These are phyloP conservation scores for Boletus rufocinnamomeus DNA, from an alignment of 768 basidiomycete genomes.

Conservation along the genomic window DNA sequence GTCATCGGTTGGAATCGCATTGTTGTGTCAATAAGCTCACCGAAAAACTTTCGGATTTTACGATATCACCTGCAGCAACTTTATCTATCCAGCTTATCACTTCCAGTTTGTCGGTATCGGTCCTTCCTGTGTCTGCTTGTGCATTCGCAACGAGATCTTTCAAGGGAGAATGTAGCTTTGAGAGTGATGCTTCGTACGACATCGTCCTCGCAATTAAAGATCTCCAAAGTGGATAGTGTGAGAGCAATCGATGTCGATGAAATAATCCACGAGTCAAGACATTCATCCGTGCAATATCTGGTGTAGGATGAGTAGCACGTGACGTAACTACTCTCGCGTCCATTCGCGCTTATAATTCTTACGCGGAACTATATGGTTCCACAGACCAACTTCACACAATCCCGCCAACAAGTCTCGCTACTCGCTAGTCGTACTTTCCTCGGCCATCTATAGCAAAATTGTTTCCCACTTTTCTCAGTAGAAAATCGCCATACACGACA, in stretches of 20 bases:
- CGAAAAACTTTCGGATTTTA: slow-evolving; percentile 48
- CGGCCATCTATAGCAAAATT: slow-evolving; percentile 60
- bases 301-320: slow-evolving; percentile 26
- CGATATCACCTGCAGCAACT: slow-evolving; percentile 50
- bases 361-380: background rate
- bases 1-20: background rate
- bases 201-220: slow-evolving; percentile 37
- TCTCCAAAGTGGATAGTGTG: slow-evolving; percentile 11
- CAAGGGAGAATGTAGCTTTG: slow-evolving; percentile 48
- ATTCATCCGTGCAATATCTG: slow-evolving; percentile 15
- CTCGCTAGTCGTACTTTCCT: slow-evolving; percentile 33
- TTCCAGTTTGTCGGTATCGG: slow-evolving; percentile 62
- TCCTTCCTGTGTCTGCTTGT: slow-evolving; percentile 47
- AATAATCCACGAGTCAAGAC: slow-evolving; percentile 21
- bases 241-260: slow-evolving; percentile 29
- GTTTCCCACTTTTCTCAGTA: slow-evolving; percentile 66
- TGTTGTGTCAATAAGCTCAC: slow-evolving; percentile 36
- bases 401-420: background rate
- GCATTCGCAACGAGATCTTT: slow-evolving; percentile 56
- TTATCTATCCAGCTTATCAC: slow-evolving; percentile 73
- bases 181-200: slow-evolving; percentile 54
- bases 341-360: background rate
- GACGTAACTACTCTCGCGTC: slow-evolving; percentile 12
- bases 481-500: slow-evolving; percentile 77
- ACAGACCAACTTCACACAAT: background rate